phyloP scores from a whole-genome alignment of 1,139 yeast species.

The Yamadazyma blattariae region DNA sequence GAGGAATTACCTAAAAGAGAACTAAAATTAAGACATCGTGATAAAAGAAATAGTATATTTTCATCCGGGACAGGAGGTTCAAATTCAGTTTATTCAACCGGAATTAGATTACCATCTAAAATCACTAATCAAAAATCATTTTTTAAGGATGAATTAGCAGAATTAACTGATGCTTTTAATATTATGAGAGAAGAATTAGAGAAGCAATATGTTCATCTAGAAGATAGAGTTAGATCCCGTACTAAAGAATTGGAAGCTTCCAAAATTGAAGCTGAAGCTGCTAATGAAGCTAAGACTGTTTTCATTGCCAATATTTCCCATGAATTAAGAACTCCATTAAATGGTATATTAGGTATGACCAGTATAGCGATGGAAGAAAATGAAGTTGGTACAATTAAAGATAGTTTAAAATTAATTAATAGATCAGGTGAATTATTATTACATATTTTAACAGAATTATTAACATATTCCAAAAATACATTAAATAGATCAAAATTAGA shows the following conservation, averaged over 20 bases:
- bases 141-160: conserved; percentile 83
- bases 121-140: conserved; percentile 57
- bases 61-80: conserved; percentile 29
- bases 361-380: conserved; percentile 87
- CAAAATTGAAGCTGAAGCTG: conserved; percentile 85
- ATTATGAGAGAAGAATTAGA: conserved; percentile 88
- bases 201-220: conserved; percentile 77
- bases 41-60: conserved; percentile 23
- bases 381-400: conserved; percentile 63
- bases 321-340: conserved; percentile 90
- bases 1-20: conserved; percentile 1
- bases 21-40: conserved; percentile 4
- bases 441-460: conserved; percentile 82
- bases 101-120: conserved; percentile 45
- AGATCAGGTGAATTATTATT: conserved; percentile 83
- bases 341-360: conserved; percentile 95
- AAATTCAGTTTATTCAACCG: conserved; percentile 33
- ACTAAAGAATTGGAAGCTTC: conserved; percentile 89
- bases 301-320: conserved; percentile 96
- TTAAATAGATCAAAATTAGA: conserved; percentile 81
- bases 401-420: conserved; percentile 68
- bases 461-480: conserved; percentile 90
- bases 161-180: conserved; percentile 83
- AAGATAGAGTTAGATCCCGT: conserved; percentile 84
- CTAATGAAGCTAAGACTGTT: conserved; percentile 91